Evolutionary conservation across 495 filamentous ascomycete species (phyloP).

Genomic region (Hypoxylon cercidicola): DNA sequence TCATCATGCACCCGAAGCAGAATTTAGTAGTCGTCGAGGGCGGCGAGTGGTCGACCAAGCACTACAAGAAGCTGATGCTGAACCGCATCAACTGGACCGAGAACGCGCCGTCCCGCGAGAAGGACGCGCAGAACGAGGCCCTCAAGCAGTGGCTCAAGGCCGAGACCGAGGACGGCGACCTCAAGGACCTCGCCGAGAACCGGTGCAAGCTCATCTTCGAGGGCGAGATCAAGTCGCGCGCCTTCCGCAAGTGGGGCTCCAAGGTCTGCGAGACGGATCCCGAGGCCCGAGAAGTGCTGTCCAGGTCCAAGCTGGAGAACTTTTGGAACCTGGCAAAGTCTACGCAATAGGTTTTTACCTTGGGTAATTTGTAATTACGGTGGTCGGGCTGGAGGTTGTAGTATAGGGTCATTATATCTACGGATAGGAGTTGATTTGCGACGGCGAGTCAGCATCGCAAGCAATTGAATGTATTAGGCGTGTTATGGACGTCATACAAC

Average conservation of each 20-base stretch:
- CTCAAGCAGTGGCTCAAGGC: slow-evolving; percentile 78
- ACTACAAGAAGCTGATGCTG: slow-evolving; percentile 87
- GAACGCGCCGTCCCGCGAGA: slow-evolving; percentile 74
- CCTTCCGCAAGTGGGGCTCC: slow-evolving; percentile 86
- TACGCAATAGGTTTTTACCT: slow-evolving; percentile 20
- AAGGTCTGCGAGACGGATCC: slow-evolving; percentile 89
- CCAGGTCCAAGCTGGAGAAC: slow-evolving; percentile 87
- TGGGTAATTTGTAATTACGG: slow-evolving; percentile 6
- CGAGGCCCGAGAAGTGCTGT: slow-evolving; percentile 82
- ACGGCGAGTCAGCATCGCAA: not conserved
- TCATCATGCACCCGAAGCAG: slow-evolving; percentile 87
- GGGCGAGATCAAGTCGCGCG: slow-evolving; percentile 79
- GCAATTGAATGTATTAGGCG: not conserved
- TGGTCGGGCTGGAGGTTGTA: slow-evolving; percentile 21
- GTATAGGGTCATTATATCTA: slow-evolving; percentile 31
- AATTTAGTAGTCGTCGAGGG: slow-evolving; percentile 93
- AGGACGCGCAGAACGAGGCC: slow-evolving; percentile 66
- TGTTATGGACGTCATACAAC: not conserved
- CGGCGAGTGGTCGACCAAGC: slow-evolving; percentile 78
- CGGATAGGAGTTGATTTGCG: not conserved
- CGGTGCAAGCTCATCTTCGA: slow-evolving; percentile 86
- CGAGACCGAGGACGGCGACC: slow-evolving; percentile 79
- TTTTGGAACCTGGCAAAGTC: slow-evolving; percentile 94
- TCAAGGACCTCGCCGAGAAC: slow-evolving; percentile 83
- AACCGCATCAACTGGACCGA: slow-evolving; percentile 96